These are phyloP conservation scores for Fusarium bactridioides DNA, from an alignment of 2,329 filamentous ascomycete genomes.

Conservation along the genomic window DNA sequence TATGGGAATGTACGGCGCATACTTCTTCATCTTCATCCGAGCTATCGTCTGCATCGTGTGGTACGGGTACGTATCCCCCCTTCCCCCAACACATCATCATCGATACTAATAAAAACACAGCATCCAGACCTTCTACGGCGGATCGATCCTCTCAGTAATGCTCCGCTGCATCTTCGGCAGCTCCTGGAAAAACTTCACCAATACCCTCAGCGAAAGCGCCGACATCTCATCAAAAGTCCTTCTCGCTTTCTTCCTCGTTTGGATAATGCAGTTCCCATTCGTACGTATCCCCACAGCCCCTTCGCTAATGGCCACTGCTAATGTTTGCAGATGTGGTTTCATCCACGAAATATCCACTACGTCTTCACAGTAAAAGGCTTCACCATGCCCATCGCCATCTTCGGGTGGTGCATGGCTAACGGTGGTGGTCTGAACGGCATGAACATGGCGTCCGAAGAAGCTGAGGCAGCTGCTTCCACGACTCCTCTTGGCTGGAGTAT, in stretches of 20 bases:
- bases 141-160: background rate
- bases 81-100: fast-evolving
- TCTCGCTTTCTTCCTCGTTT: background rate
- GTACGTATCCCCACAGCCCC: fast-evolving
- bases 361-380: background rate
- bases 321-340: background rate
- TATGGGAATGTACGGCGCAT: background rate
- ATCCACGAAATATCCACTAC: background rate
- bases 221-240: background rate
- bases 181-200: background rate
- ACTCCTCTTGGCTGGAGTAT: background rate
- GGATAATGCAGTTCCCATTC: background rate
- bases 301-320: fast-evolving
- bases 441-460: background rate
- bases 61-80: background rate
- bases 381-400: background rate
- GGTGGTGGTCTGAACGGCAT: background rate
- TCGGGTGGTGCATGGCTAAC: background rate
- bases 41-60: background rate
- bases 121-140: background rate
- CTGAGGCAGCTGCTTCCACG: background rate
- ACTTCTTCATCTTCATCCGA: background rate
- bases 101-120: background rate
- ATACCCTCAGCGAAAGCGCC: background rate
- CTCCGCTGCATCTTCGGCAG: background rate